phyloP scores from a whole-genome alignment of 768 basidiomycete species.

The Boletus sensibilis region DNA sequence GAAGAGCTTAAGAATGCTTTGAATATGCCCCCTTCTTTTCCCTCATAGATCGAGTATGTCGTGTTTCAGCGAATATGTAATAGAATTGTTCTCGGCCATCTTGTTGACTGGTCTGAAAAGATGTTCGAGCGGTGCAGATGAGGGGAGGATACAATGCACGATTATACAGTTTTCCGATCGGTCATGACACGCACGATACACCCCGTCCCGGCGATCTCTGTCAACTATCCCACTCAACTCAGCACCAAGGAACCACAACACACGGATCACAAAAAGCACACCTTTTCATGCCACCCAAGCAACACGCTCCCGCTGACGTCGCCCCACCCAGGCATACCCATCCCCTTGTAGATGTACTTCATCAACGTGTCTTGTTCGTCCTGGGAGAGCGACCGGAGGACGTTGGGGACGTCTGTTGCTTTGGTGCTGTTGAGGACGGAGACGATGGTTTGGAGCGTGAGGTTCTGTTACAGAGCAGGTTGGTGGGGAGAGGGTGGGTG shows the following conservation, averaged over 20 bases:
- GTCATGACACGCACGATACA: conserved; percentile 90
- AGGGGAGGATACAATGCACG: neutral
- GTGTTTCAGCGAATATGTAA: neutral
- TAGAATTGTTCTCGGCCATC: neutral
- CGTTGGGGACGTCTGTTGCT: conserved; percentile 75
- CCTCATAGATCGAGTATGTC: neutral
- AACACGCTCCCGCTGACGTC: conserved; percentile 67
- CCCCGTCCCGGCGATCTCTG: conserved; percentile 90
- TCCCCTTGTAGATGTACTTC: conserved; percentile 99
- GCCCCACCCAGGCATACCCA: conserved; percentile 63
- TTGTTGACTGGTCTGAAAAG: neutral
- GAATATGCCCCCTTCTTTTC: neutral
- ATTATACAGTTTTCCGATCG: conserved; percentile 57
- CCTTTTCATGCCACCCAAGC: conserved; percentile 94
- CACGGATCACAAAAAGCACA: conserved; percentile 26
- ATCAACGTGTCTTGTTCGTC: conserved; percentile 88
- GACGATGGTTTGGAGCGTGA: conserved; percentile 77
- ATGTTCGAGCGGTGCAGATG: neutral
- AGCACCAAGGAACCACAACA: neutral
- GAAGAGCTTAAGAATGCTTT: neutral
- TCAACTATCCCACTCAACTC: conserved; percentile 53
- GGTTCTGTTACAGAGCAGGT: conserved; percentile 44
- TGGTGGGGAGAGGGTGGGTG: neutral
- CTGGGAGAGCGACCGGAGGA: conserved; percentile 69
- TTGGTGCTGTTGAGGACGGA: conserved; percentile 94